These are phyloP conservation scores for Emergomyces africanus DNA, from an alignment of 2,329 filamentous ascomycete genomes.

Conservation along the genomic window DNA sequence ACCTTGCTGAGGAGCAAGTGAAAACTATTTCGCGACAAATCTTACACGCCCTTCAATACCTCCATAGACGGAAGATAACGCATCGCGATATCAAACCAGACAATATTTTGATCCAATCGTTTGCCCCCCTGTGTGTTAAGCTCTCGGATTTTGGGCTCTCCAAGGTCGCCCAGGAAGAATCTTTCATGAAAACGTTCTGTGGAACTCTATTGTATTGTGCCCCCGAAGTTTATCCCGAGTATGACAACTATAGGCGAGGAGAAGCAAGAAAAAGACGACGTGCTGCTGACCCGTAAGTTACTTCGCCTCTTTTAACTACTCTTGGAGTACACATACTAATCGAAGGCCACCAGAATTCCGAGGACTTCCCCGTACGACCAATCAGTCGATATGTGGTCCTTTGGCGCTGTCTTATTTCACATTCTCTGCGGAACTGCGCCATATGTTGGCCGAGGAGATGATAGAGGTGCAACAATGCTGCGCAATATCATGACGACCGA, in stretches of 20 bases:
- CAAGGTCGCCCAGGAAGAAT: constrained; percentile 84
- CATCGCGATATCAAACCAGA: constrained; percentile 99
- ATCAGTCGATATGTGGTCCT: constrained; percentile 91
- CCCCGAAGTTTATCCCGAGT: constrained; percentile 86
- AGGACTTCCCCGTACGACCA: constrained; percentile 63
- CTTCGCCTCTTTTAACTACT: constrained; percentile 7
- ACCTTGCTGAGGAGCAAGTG: constrained; percentile 55
- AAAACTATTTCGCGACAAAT: constrained; percentile 57
- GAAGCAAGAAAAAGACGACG: constrained; percentile 52
- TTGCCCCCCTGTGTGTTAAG: constrained; percentile 68
- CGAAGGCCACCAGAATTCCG: constrained; percentile 24
- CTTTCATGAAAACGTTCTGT: constrained; percentile 91
- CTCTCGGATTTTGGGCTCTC: constrained; percentile 94
- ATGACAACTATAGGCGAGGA: constrained; percentile 50
- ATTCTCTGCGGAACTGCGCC: constrained; percentile 68
- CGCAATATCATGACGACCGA: constrained; percentile 67
- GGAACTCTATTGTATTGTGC: constrained; percentile 93
- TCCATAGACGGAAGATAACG: constrained; percentile 80
- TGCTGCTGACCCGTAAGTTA: constrained; percentile 32
- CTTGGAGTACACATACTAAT: constrained; percentile 8
- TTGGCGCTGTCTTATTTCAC: constrained; percentile 84
- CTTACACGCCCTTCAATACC: constrained; percentile 68
- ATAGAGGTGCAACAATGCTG: constrained; percentile 66
- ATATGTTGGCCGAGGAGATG: constrained; percentile 64
- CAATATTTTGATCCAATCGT: constrained; percentile 74